Conservation (phyloP, 768 basidiomycete species). For the Suillus plorans region DNA sequence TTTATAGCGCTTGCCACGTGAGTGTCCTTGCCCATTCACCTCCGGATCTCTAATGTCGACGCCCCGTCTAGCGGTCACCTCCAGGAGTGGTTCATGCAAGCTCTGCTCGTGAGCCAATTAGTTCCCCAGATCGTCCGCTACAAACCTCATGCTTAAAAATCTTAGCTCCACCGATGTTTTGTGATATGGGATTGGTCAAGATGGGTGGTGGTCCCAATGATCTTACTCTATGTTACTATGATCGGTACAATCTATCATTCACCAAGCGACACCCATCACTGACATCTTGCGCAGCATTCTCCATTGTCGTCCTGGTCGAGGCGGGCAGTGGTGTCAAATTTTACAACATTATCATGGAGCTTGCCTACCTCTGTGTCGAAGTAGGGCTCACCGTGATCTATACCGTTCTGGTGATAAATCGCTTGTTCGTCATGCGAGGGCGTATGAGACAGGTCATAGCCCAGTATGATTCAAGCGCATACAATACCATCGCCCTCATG, state of each 20-base stretch:
- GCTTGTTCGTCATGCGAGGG: slow-evolving; percentile 24
- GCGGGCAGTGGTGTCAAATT: slow-evolving; percentile 16
- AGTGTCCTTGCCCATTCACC: not conserved
- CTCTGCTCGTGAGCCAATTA: not conserved
- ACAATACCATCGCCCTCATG: slow-evolving; percentile 29
- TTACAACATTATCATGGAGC: slow-evolving; percentile 24
- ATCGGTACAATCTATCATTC: slow-evolving; percentile 11
- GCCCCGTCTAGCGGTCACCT: not conserved
- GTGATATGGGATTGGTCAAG: slow-evolving; percentile 18
- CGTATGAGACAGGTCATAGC: slow-evolving; percentile 15
- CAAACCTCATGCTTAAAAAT: not conserved
- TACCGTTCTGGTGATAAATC: slow-evolving; percentile 30
- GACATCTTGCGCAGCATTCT: slow-evolving; percentile 9
- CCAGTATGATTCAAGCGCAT: slow-evolving; percentile 12
- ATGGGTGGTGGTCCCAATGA: slow-evolving; percentile 18
- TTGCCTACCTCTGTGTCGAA: slow-evolving; percentile 31
- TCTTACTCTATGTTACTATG: slow-evolving; percentile 13
- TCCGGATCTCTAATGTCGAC: not conserved
- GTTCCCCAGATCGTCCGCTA: not conserved
- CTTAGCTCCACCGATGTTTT: slow-evolving; percentile 14
- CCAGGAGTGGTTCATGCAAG: slow-evolving; percentile 2
- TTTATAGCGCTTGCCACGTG: not conserved
- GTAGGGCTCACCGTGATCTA: slow-evolving; percentile 31
- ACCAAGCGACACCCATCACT: not conserved
- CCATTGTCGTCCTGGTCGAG: slow-evolving; percentile 19